These are phyloP conservation scores for Barnettozyma sucrosica DNA, from an alignment of 805 yeast genomes.

Conservation along the genomic window DNA sequence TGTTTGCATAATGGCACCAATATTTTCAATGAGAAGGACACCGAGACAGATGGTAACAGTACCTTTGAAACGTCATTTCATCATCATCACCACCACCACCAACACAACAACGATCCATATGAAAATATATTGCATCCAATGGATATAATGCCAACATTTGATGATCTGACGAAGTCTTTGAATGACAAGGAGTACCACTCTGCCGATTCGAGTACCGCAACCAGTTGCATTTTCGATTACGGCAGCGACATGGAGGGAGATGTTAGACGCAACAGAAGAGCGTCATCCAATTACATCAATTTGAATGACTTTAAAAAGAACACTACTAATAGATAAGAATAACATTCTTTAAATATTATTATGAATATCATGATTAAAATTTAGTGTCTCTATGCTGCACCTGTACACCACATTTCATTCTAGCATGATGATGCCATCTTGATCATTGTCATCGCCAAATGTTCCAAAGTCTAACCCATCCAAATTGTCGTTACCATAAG, in stretches of 20 bases:
- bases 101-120: slow-evolving; percentile 18
- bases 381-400: too few species aligned
- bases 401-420: slow-evolving; percentile 3
- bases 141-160: slow-evolving; percentile 17
- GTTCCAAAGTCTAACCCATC: slow-evolving; percentile 13
- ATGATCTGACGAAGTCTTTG: slow-evolving; percentile 4
- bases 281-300: slow-evolving; percentile 16
- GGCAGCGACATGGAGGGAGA: not conserved
- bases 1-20: not conserved
- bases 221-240: not conserved
- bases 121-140: slow-evolving; percentile 20
- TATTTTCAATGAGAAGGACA: slow-evolving; percentile 1
- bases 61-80: slow-evolving; percentile 3
- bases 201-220: not conserved
- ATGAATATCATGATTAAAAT: not conserved
- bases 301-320: slow-evolving; percentile 11
- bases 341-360: slow-evolving; percentile 4
- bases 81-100: not conserved
- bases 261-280: slow-evolving; percentile 5
- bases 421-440: slow-evolving; percentile 12
- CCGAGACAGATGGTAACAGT: slow-evolving; percentile 1
- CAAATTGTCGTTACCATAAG: slow-evolving; percentile 9
- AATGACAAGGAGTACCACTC: not conserved
- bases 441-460: slow-evolving; percentile 10
- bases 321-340: slow-evolving; percentile 4